Evolutionary conservation across 2,329 filamentous ascomycete species (phyloP).

Genomic region (Pseudomassariella vexata): DNA sequence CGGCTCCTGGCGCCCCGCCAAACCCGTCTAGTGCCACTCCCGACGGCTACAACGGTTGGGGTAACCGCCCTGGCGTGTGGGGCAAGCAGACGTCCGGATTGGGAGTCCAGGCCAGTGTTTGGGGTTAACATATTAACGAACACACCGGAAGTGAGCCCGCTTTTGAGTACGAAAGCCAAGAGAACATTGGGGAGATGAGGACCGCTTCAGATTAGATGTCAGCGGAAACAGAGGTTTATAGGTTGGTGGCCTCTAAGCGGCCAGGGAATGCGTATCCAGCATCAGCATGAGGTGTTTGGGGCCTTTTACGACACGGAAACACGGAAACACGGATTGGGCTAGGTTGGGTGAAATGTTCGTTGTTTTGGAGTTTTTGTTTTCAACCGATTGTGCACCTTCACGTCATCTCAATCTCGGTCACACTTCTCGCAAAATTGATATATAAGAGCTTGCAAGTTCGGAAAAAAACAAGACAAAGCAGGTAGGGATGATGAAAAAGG

Average conservation of each 20-base stretch:
- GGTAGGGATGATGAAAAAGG: slow-evolving; percentile 1
- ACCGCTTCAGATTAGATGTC: too few species aligned
- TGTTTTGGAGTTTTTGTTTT: neutral
- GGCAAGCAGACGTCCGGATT: slow-evolving; percentile 74
- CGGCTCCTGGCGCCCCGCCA: slow-evolving; percentile 44
- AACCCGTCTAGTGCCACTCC: slow-evolving; percentile 46
- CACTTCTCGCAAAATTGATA: too few species aligned
- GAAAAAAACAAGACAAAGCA: slow-evolving; percentile 3
- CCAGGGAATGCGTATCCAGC: slow-evolving; percentile 24
- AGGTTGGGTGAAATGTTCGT: neutral
- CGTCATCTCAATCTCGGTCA: neutral
- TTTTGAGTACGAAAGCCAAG: slow-evolving; percentile 5
- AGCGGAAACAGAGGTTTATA: slow-evolving; percentile 25
- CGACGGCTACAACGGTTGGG: slow-evolving; percentile 61
- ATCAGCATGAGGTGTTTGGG: slow-evolving; percentile 29
- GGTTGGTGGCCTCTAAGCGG: slow-evolving; percentile 22
- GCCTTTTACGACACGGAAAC: slow-evolving; percentile 24
- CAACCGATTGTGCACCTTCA: neutral
- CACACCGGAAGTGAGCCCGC: slow-evolving; percentile 2
- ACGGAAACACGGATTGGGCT: neutral
- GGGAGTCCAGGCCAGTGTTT: slow-evolving; percentile 87
- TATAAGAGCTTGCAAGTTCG: slow-evolving; percentile 3
- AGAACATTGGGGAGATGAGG: too few species aligned
- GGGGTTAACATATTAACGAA: slow-evolving; percentile 57
- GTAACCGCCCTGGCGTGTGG: slow-evolving; percentile 77